Percentiles rank a stretch among this genome's conserved stretches.
Evolutionary conservation across 495 filamentous ascomycete species (phyloP).

Genomic region (Friedmanniomyces simplex): DNA sequence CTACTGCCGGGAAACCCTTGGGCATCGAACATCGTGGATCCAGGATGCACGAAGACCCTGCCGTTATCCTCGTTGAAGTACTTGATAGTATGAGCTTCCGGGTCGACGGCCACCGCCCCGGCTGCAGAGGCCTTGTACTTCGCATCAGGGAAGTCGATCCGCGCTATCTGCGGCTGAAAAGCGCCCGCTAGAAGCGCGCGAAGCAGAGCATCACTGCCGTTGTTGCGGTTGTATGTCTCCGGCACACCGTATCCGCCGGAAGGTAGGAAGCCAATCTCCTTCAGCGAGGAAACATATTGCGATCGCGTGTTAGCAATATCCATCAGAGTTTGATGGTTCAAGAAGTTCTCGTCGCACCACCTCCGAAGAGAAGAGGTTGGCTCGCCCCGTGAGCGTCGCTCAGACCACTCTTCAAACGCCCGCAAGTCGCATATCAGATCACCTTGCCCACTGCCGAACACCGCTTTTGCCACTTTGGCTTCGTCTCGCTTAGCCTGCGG

Average conservation of each 20-base stretch:
- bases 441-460: conserved; percentile 67
- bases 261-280: conserved; percentile 72
- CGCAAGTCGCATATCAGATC: conserved; percentile 78
- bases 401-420: conserved; percentile 73
- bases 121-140: conserved; percentile 78
- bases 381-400: conserved; percentile 42
- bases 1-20: conserved; percentile 60
- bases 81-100: conserved; percentile 81
- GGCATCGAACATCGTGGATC: conserved; percentile 71
- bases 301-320: conserved; percentile 79
- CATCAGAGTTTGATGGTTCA: conserved; percentile 69
- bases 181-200: conserved; percentile 82
- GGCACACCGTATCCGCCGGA: conserved; percentile 32
- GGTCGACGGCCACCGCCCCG: conserved; percentile 84
- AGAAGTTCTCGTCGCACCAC: conserved; percentile 82
- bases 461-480: conserved; percentile 61
- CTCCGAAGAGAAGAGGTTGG: conserved; percentile 53
- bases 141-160: conserved; percentile 87
- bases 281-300: conserved; percentile 77
- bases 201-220: conserved; percentile 50
- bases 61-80: conserved; percentile 82
- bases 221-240: conserved; percentile 34
- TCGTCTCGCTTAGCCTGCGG: conserved; percentile 73
- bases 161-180: conserved; percentile 82
- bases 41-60: conserved; percentile 85